Evolutionary conservation across 345 rosid genomes (phyloP).

Genomic region (Sapria himalayana): DNA sequence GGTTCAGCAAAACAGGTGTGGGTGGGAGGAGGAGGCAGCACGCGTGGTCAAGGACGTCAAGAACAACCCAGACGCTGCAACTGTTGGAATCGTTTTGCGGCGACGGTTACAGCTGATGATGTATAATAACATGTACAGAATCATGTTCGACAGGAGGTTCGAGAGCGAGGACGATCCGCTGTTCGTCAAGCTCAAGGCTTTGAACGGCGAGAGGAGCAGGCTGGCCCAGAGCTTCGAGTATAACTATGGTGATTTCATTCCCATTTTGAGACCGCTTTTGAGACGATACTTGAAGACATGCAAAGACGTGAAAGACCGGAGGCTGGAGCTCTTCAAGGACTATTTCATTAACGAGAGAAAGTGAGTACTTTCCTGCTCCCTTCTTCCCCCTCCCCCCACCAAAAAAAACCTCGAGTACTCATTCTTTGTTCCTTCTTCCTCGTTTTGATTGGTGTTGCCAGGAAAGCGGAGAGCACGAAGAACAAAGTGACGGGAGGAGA

Average conservation of each 20-base stretch:
- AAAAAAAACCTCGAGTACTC: too few species aligned
- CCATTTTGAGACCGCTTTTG: slow-evolving; percentile 75
- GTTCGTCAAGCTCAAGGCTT: slow-evolving; percentile 48
- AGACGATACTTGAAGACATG: slow-evolving; percentile 88
- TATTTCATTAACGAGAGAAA: slow-evolving; percentile 80
- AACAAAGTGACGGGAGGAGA: slow-evolving; percentile 34
- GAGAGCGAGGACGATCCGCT: slow-evolving; percentile 82
- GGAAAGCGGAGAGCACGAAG: slow-evolving; percentile 52
- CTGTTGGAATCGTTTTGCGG: slow-evolving; percentile 50
- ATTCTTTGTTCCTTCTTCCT: neutral
- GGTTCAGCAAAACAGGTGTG: slow-evolving; percentile 46
- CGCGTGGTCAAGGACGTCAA: slow-evolving; percentile 51
- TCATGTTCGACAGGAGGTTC: slow-evolving; percentile 86
- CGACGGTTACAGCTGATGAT: slow-evolving; percentile 72
- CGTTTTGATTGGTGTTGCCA: slow-evolving; percentile 5
- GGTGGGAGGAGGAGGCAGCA: slow-evolving; percentile 68
- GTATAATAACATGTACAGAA: slow-evolving; percentile 91
- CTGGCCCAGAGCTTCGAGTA: slow-evolving; percentile 93
- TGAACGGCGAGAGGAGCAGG: slow-evolving; percentile 87
- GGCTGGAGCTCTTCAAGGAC: slow-evolving; percentile 78
- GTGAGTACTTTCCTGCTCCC: slow-evolving; percentile 37
- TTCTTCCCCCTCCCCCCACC: too few species aligned
- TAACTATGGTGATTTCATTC: slow-evolving; percentile 91
- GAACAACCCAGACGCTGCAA: slow-evolving; percentile 56
- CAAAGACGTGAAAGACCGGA: slow-evolving; percentile 58